Base-by-base conservation (phyloP, 2,329 filamentous ascomycete species). In the Rachicladosporium sp. region DNA sequence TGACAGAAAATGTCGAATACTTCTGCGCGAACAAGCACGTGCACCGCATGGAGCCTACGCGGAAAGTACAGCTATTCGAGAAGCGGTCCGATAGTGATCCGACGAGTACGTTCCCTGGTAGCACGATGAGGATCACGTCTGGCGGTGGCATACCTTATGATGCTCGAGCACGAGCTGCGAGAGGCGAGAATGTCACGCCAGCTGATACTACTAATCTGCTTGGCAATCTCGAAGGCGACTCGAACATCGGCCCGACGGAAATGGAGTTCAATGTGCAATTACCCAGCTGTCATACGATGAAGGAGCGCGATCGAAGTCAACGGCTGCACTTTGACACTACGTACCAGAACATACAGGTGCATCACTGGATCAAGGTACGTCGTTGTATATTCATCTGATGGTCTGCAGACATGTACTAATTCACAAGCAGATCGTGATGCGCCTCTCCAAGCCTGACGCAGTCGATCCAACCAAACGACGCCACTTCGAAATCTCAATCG, bases 401-500 rank as follows among this genome's bases (percentile, higher is more conserved):
- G 53, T 37, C n/a, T 34, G 19, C 30, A 5, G 7, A 21, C 7
- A 12, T 10, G 10, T n/a, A 29, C 4, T 12, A 10, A 12, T 27
- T 27, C 36, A 34, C 45, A 46, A 41, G 47, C 45, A 89, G 84
- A 86, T 94, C 54, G 86, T 94, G 45, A 84, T 95, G 77, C 81
- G 88, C 38, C 79, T 95, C 35, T 94, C 87, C 23, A 86, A 85
- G 51, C 68, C 82, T 10, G 88, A 94, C 51, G 74, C 79, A 31
- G 76, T 80, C 8, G 83, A 93, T 52, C 78, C 86, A 0, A 69
- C 68, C 1, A 88, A 88, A 55, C 76, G 87, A 46, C 76, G 87
- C 29, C 88, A 94, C 57, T 95, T 93, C 50, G 88, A 95, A 60
- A 94, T 94, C 52, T 93, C 86, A 49, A 95, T 95, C 51, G 88